A percentile compares a stretch with the other conserved stretches of the same genome.
Evolutionary conservation across 345 rosid species (phyloP).

Genomic region (Bretschneidera sinensis): DNA sequence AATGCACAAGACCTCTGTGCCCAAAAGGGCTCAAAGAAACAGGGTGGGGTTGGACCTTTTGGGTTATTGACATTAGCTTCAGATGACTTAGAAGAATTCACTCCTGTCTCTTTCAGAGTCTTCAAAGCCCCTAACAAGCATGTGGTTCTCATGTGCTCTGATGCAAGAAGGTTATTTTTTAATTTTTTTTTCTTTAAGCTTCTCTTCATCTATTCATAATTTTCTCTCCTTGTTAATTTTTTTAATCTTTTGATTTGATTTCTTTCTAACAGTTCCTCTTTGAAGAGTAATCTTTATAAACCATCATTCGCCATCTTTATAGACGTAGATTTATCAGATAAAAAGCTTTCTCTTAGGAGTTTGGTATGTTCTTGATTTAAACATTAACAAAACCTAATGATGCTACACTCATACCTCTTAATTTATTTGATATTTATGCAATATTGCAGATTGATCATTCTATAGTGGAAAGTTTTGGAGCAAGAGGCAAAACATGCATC

Average conservation of each 20-base stretch:
- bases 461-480: constrained; percentile 75
- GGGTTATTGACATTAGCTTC: constrained; percentile 77
- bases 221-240: too few relatives aligned
- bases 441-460: constrained; percentile 70
- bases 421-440: too few relatives aligned
- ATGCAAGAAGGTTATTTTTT: constrained; percentile 54
- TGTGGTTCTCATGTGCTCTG: constrained; percentile 71
- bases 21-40: constrained; percentile 35
- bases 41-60: constrained; percentile 83
- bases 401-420: too few relatives aligned
- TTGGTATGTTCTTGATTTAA: too few relatives aligned
- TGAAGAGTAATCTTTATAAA: constrained; percentile 36
- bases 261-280: constrained; percentile 41
- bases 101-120: constrained; percentile 78
- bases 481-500: constrained; percentile 60
- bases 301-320: constrained; percentile 78
- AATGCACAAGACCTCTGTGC: constrained; percentile 54
- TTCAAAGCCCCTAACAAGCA: constrained; percentile 42
- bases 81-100: constrained; percentile 51
- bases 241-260: background rate
- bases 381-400: too few relatives aligned
- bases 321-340: constrained; percentile 51
- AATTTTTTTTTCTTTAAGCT: background rate
- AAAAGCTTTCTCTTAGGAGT: constrained; percentile 62
- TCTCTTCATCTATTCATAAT: too few relatives aligned